Base-by-base conservation (phyloP, 2,329 filamentous ascomycete species). In the Aspergillus texensis region DNA sequence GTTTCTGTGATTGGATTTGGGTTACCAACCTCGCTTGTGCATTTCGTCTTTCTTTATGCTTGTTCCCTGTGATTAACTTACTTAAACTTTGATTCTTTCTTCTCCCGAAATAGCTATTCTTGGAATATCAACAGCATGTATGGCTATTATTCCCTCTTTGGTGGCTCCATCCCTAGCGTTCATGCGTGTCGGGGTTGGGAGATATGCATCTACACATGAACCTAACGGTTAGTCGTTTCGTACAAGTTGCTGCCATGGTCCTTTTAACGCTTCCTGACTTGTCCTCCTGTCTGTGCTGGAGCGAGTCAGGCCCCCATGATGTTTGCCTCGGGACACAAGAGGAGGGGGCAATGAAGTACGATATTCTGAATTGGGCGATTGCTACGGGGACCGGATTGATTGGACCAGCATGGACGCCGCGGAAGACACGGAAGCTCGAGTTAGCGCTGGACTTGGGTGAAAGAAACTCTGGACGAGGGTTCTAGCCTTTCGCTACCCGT, bases 161-260 rank as follows among this genome's bases (percentile, higher is more conserved):
- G 28, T 55, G 30, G 39, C 14, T 55, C 34, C 34, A n/a, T 6
- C 12, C 24, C 45, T 57, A 48, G 58, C n/a, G 59, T 61, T 55
- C 53, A 61, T 43, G 63, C 62, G 56, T 57, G 54, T 57, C 62
- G 61, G 50, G 39, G 32, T 61, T 59, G 56, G 30, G 28, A 57
- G 32, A 26, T 50, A 45, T 57, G 61, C 62, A 66, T 61, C 39
- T 65, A 58, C 58, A 28, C 54, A 60, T 58, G 65, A 65, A 61
- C 61, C 63, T 64, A 67, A 62, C 28, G 58, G 36, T 43, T 60
- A 60, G 50, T 46, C 57, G 56, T 56, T 56, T 62, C 54, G 39
- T 34, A 62, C 55, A 53, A 57, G 39, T 16, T 53, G 41, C 19
- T 56, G 34, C 28, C 26, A 26, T 28, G 3, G 36, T 58, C 41